Evolutionary conservation across 768 basidiomycete species (phyloP).

Genomic region (Hygrophorus russula): DNA sequence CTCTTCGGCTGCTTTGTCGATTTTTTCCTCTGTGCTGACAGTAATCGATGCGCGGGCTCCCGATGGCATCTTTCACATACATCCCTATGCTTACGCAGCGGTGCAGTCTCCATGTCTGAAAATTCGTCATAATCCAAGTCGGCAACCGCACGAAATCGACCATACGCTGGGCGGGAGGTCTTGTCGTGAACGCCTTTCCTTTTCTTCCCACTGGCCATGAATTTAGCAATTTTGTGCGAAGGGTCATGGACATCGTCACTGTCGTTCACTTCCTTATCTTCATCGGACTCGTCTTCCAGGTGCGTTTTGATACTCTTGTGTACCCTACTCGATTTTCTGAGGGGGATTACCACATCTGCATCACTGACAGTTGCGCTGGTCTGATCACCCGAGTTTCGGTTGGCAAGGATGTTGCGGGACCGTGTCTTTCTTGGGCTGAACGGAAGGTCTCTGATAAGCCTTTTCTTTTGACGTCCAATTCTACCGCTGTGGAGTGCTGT

Average conservation of each 20-base stretch:
- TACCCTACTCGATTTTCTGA: slow-evolving; percentile 40
- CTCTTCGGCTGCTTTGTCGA: slow-evolving; percentile 21
- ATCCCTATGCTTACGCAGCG: slow-evolving; percentile 47
- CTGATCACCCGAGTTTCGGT: slow-evolving; percentile 27
- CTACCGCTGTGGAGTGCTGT: slow-evolving; percentile 11
- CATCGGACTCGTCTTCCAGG: slow-evolving; percentile 19
- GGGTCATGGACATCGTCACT: slow-evolving; percentile 13
- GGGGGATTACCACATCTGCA: slow-evolving; percentile 13
- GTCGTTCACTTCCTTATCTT: slow-evolving; percentile 19
- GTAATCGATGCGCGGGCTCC: slow-evolving; percentile 42
- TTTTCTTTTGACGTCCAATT: slow-evolving; percentile 7
- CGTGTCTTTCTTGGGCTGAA: slow-evolving; percentile 63
- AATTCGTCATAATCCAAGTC: slow-evolving; percentile 34
- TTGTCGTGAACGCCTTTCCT: slow-evolving; percentile 8
- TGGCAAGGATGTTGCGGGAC: slow-evolving; percentile 18
- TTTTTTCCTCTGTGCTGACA: slow-evolving; percentile 27
- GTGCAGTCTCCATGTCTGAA: slow-evolving; percentile 45
- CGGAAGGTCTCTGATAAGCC: slow-evolving; percentile 30
- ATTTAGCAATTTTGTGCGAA: slow-evolving; percentile 3
- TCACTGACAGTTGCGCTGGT: slow-evolving; percentile 15
- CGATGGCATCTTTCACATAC: slow-evolving; percentile 66
- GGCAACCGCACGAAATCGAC: slow-evolving; percentile 28
- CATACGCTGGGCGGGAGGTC: slow-evolving; percentile 29
- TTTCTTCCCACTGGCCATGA: slow-evolving; percentile 4
- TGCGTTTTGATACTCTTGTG: slow-evolving; percentile 27